phyloP scores from a whole-genome alignment of 2,329 filamentous ascomycete genomes.

The Aspergillus texensis region DNA sequence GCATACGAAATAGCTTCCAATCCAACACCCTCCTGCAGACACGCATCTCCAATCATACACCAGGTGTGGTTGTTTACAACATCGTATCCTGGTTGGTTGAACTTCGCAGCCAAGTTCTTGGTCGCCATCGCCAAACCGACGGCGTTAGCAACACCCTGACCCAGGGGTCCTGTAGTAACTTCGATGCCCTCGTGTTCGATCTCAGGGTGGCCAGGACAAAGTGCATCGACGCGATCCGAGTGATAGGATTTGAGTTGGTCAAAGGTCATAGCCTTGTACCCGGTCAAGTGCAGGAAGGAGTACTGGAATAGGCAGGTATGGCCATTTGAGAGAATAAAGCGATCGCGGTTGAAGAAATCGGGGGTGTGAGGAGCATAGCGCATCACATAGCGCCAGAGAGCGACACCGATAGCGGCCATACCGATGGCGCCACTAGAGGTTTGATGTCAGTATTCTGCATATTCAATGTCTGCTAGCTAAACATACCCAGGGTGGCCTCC shows the following conservation, averaged over 20 bases:
- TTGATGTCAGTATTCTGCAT: background rate
- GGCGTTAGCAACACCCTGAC: conserved; percentile 63
- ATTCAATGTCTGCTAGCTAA: no score
- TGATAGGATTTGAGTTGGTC: conserved; percentile 40
- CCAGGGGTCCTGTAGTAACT: conserved; percentile 62
- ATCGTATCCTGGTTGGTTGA: conserved; percentile 54
- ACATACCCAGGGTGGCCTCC: conserved; percentile 67
- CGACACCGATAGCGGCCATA: conserved; percentile 49
- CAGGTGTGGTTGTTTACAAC: conserved; percentile 57
- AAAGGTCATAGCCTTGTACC: conserved; percentile 36
- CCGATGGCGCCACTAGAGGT: conserved; percentile 47
- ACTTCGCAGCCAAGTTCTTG: conserved; percentile 58
- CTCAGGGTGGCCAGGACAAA: conserved; percentile 51
- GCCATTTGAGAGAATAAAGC: conserved; percentile 50
- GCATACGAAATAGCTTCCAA: conserved; percentile 61
- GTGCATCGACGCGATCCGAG: conserved; percentile 30
- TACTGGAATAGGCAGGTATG: conserved; percentile 39
- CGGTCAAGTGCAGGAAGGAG: conserved; percentile 34
- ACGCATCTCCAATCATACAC: conserved; percentile 63
- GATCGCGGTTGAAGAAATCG: conserved; percentile 47
- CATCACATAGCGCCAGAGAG: conserved; percentile 49
- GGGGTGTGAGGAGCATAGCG: conserved; percentile 43
- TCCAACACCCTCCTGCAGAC: conserved; percentile 61
- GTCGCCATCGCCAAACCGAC: conserved; percentile 62
- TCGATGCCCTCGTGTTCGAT: conserved; percentile 62